Evolutionary conservation across 139 green algal species (phyloP).

Genomic region (Picochlorum sp.): DNA sequence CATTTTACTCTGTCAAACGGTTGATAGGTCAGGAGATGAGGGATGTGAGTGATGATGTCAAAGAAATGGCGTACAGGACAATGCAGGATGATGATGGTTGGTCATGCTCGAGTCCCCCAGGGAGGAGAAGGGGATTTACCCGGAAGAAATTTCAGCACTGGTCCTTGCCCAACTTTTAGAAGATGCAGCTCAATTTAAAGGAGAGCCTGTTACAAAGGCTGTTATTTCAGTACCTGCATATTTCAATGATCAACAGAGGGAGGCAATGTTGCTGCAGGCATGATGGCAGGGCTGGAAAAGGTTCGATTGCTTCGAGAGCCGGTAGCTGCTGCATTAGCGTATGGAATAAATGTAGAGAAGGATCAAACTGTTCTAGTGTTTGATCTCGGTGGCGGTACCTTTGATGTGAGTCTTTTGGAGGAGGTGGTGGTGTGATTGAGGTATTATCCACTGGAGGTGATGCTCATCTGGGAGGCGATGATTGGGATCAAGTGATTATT

Average conservation of each 20-base stretch:
- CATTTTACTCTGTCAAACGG: constrained; percentile 82
- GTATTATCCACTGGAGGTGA: constrained; percentile 81
- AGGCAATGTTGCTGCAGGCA: constrained; percentile 70
- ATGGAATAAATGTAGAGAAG: constrained; percentile 66
- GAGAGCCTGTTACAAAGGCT: constrained; percentile 46
- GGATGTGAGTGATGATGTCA: constrained; percentile 43
- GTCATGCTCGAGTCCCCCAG: constrained; percentile 12
- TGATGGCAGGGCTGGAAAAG: constrained; percentile 65
- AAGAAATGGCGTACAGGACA: constrained; percentile 38
- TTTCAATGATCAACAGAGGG: constrained; percentile 64
- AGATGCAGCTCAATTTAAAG: constrained; percentile 36
- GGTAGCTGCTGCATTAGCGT: constrained; percentile 76
- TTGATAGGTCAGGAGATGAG: constrained; percentile 53
- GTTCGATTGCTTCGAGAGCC: constrained; percentile 77
- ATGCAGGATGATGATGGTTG: constrained; percentile 11
- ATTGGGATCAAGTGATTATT: constrained; percentile 69
- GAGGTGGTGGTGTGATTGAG: constrained; percentile 70
- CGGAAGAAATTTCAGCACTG: constrained; percentile 63
- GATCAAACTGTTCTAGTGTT: constrained; percentile 83
- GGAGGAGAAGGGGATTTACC: constrained; percentile 37
- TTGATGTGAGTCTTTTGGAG: constrained; percentile 81
- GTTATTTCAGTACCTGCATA: constrained; percentile 89
- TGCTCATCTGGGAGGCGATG: constrained; percentile 71
- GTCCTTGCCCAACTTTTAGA: constrained; percentile 55
- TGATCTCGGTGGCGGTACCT: constrained; percentile 85